Evolutionary conservation across 208 protist species (phyloP).

Genomic region (Lotmaria passim): DNA sequence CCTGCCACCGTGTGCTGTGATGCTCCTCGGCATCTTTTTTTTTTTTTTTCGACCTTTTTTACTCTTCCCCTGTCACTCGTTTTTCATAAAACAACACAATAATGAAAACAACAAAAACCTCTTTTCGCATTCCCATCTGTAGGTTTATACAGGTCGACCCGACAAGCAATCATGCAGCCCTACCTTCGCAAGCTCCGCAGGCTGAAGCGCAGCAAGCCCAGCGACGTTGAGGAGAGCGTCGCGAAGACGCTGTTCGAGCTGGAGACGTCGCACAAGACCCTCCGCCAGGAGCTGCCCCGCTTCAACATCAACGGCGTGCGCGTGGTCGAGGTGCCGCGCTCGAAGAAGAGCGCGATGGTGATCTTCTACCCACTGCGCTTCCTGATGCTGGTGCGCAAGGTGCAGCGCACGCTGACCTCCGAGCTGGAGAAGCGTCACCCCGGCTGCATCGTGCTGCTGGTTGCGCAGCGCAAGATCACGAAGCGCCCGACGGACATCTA

Average conservation of each 20-base stretch:
- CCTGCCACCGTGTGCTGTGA: neutral
- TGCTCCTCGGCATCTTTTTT: too few relatives aligned
- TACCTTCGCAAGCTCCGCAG: conserved; percentile 96
- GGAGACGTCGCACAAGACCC: conserved; percentile 91
- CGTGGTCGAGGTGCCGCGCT: conserved; percentile 76
- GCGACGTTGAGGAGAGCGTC: conserved; percentile 91
- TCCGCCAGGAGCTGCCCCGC: conserved; percentile 93
- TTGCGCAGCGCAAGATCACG: conserved; percentile 96
- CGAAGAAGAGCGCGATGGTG: conserved; percentile 91
- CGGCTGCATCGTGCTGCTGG: conserved; percentile 93
- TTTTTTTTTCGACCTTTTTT: too few relatives aligned
- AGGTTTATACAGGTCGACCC: too few relatives aligned
- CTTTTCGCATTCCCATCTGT: too few relatives aligned
- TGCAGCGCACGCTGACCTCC: conserved; percentile 94
- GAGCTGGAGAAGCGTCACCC: conserved; percentile 99
- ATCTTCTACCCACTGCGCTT: conserved; percentile 98
- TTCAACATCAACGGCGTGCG: conserved; percentile 96
- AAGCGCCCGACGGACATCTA: conserved; percentile 87
- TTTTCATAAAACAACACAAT: too few relatives aligned
- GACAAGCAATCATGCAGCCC: conserved; percentile 41
- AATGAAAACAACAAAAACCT: too few relatives aligned
- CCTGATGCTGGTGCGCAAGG: conserved; percentile 96
- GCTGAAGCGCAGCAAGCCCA: conserved; percentile 84
- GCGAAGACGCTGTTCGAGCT: conserved; percentile 96
- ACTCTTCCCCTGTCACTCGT: too few relatives aligned